Conservation (phyloP, 1,284 basidiomycete species). For the Microbotryomycetes sp. region DNA sequence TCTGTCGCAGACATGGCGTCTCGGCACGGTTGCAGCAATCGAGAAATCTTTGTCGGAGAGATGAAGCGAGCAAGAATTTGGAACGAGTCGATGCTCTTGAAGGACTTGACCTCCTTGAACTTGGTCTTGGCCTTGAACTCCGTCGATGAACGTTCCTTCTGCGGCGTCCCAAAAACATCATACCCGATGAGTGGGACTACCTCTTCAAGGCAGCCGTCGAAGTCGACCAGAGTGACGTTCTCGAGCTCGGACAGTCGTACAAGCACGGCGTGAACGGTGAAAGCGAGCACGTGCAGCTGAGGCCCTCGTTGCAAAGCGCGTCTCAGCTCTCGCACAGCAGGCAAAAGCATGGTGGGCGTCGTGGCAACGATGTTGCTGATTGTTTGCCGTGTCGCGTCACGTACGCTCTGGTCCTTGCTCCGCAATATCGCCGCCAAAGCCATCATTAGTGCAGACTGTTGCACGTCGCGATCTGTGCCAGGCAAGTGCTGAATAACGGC, state of each 20-base stretch:
- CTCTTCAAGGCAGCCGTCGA: slow-evolving; percentile 72
- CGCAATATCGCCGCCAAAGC: slow-evolving; percentile 79
- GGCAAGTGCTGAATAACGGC: slow-evolving; percentile 80
- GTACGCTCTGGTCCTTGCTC: slow-evolving; percentile 86
- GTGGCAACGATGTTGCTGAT: slow-evolving; percentile 71
- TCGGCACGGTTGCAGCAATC: slow-evolving; percentile 70
- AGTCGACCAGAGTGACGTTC: slow-evolving; percentile 52
- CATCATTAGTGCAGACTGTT: slow-evolving; percentile 72
- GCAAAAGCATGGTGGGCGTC: slow-evolving; percentile 63
- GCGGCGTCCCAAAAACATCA: slow-evolving; percentile 90
- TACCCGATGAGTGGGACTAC: slow-evolving; percentile 77
- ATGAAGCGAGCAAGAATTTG: slow-evolving; percentile 68
- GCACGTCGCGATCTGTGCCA: slow-evolving; percentile 55
- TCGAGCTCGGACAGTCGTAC: slow-evolving; percentile 60
- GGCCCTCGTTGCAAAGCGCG: slow-evolving; percentile 80
- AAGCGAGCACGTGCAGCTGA: slow-evolving; percentile 87
- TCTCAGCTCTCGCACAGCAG: slow-evolving; percentile 71
- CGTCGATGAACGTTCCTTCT: slow-evolving; percentile 78
- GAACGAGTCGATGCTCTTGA: slow-evolving; percentile 77
- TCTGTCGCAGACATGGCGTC: slow-evolving; percentile 82
- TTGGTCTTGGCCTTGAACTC: slow-evolving; percentile 77
- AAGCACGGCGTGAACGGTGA: slow-evolving; percentile 73
- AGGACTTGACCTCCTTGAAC: slow-evolving; percentile 76
- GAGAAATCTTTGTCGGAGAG: slow-evolving; percentile 65
- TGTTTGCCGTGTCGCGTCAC: slow-evolving; percentile 79